Evolutionary conservation across 768 basidiomycete species (phyloP).

Genomic region (Pulveroboletus frians): DNA sequence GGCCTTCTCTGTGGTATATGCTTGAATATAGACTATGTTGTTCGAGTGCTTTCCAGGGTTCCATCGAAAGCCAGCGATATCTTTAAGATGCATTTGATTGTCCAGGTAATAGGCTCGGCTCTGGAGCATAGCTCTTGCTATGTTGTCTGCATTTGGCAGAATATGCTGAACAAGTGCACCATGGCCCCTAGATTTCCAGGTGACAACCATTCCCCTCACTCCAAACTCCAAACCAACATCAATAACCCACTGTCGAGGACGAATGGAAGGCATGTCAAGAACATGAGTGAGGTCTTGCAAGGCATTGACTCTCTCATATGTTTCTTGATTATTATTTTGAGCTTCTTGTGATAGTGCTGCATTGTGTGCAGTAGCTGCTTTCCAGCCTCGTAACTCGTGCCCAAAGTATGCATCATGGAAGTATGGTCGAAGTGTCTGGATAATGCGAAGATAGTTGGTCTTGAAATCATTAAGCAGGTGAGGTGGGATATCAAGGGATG

Average conservation of each 20-base stretch:
- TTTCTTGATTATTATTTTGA: too few species aligned
- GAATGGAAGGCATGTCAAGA: neutral
- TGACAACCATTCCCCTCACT: neutral
- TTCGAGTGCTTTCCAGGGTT: neutral
- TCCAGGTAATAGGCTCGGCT: neutral
- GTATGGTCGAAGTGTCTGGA: neutral
- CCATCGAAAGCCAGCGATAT: constrained; percentile 2
- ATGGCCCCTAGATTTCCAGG: constrained; percentile 9
- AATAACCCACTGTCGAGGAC: neutral
- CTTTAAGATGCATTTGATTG: constrained; percentile 5
- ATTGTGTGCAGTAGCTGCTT: constrained; percentile 1
- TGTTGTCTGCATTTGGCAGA: neutral
- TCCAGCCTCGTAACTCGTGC: constrained; percentile 11
- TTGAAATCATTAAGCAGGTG: neutral
- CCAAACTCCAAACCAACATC: constrained; percentile 2
- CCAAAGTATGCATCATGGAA: constrained; percentile 7
- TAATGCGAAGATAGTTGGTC: accelerated
- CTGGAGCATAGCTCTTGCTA: accelerated
- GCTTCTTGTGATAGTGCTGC: too few species aligned
- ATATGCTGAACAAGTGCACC: neutral
- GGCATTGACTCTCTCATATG: neutral
- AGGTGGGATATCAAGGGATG: neutral
- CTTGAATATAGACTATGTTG: constrained; percentile 1
- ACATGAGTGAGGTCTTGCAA: neutral
- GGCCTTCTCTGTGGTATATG: constrained; percentile 5